phyloP scores from a whole-genome alignment of 768 basidiomycete species.

The Macrolepiota albuminosa region DNA sequence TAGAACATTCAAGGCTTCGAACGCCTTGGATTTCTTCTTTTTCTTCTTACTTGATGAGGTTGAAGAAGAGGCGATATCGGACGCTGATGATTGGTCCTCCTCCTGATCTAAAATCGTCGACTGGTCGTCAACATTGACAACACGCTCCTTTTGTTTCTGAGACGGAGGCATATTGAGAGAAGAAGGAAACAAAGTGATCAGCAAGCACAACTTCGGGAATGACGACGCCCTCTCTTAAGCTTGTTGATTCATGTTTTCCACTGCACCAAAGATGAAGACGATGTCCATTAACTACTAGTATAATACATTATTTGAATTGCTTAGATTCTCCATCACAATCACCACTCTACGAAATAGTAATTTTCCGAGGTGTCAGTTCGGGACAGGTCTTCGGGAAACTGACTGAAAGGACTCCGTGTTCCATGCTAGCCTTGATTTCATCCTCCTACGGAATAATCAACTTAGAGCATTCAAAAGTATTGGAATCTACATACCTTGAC shows the following conservation, averaged over 20 bases:
- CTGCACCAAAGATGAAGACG: background rate
- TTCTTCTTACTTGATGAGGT: slow-evolving; percentile 64
- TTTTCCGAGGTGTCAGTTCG: slow-evolving; percentile 39
- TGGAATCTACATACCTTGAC: slow-evolving; percentile 31
- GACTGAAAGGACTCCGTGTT: slow-evolving; percentile 41
- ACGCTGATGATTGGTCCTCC: slow-evolving; percentile 23
- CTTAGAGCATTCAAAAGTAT: background rate
- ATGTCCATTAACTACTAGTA: background rate
- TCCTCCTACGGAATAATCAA: slow-evolving; percentile 26
- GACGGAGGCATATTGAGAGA: slow-evolving; percentile 26
- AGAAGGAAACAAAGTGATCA: background rate
- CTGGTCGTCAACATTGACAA: slow-evolving; percentile 36
- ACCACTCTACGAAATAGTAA: slow-evolving; percentile 23
- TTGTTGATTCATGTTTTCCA: slow-evolving; percentile 1
- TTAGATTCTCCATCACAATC: background rate
- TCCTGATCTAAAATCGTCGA: slow-evolving; percentile 29
- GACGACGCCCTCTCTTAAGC: background rate
- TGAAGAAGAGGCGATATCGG: slow-evolving; percentile 29
- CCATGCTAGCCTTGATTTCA: slow-evolving; percentile 43
- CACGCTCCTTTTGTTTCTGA: slow-evolving; percentile 37
- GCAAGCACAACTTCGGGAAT: background rate
- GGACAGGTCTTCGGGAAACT: slow-evolving; percentile 42
- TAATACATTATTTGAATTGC: background rate
- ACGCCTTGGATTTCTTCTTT: slow-evolving; percentile 78
- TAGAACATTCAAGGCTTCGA: slow-evolving; percentile 45